Base-by-base conservation (phyloP, 495 filamentous ascomycete species). In the Tuber aestivum region DNA sequence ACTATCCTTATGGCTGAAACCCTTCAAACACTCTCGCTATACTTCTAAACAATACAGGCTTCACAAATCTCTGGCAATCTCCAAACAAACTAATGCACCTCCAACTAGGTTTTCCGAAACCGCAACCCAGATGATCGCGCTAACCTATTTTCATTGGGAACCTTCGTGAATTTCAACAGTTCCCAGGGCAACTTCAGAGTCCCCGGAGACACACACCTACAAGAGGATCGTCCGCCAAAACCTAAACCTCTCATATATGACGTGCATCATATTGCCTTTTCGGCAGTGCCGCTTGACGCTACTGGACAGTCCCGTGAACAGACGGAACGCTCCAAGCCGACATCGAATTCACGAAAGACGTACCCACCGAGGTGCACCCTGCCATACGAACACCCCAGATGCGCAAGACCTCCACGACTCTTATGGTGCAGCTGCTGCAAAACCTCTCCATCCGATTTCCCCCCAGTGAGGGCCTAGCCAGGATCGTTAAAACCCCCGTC, bases 351-450 rank as follows among this genome's bases (percentile, higher is more conserved):
- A 93, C 94, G 75, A 97, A 97, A 84, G 94, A 94, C 65, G 94
- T 97, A 48, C 87, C 98, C 79, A 99, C 98, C 79, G 94, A 97
- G 86, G 95, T 99, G 80, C 97, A 93, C 83, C 95, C 95, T 37
- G 92, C 95, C 16, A 95, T 99, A 56, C 93, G 95, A 77, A 97
- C 98, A 77, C 95, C 95, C 41, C 91, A 95, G 78, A 99, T 95
- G 0, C 98, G 98, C 87, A 99, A 99, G 87, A 94, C 95, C 69
- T 99, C 97, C 81, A 94, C 95, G 41, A 95, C 95, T 83, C 86
- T 98, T 78, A 99, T 98, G 95, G 95, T 99, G 50, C 95, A 99
- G 86, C 88, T 98, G n/a, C 91, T 99, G 21, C 95, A 99, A 85
- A 93, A 94, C 41, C 90, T 97, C 41, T 95, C 93, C 42, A 99